A percentile compares a stretch with the other conserved stretches of the same genome.
Evolutionary conservation across 2,329 filamentous ascomycete genomes (phyloP).

Genomic region (Grosmannia huntii): DNA sequence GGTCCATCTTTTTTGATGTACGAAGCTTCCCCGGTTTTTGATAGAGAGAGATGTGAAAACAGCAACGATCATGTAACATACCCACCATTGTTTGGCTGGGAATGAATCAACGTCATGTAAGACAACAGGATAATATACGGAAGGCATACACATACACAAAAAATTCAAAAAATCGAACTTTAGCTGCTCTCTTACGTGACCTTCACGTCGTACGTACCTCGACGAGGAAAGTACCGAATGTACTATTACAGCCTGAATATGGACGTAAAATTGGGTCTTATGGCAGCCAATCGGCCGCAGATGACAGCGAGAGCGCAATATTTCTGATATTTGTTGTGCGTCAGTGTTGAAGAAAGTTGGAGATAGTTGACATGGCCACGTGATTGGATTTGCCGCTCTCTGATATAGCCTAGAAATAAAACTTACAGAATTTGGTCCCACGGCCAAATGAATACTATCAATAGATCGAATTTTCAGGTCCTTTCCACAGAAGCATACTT

Average conservation of each 20-base stretch:
- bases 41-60: constrained; percentile 10
- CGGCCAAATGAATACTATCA: neutral
- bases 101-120: constrained; percentile 15
- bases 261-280: too few relatives aligned
- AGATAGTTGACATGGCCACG: neutral
- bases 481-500: neutral
- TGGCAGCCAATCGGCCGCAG: too few relatives aligned
- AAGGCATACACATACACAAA: constrained; percentile 12
- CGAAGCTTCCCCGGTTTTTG: constrained; percentile 4
- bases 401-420: neutral
- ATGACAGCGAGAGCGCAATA: too few relatives aligned
- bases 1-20: neutral
- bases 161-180: constrained; percentile 3
- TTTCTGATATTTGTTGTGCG: too few relatives aligned
- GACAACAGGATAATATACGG: constrained; percentile 15
- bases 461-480: neutral
- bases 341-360: neutral
- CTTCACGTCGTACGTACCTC: neutral
- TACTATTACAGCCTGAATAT: too few relatives aligned
- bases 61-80: constrained; percentile 15
- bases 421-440: neutral
- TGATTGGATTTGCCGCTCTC: neutral
- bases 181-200: neutral
- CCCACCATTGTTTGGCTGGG: constrained; percentile 10
- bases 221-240: neutral